Evolutionary conservation across 352 stramenopile species (phyloP), one percentile per base, ranked within the genome.

Genomic region (Phytophthora macrochlamydospora): DNA sequence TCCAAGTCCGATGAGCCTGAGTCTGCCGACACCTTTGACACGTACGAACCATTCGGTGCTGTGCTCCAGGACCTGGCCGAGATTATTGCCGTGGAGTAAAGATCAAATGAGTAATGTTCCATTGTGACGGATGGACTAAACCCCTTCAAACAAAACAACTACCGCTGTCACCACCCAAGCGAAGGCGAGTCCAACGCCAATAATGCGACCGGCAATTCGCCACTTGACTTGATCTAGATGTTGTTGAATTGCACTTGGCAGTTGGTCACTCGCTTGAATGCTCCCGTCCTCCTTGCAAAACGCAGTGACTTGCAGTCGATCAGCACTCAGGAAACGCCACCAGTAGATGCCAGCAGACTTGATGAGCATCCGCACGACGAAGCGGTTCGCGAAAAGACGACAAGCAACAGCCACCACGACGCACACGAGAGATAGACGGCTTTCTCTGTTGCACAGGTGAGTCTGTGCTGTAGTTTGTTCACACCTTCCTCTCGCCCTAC

Each of bases 381-480:
- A 82, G 6, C 82, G 78, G 55, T 76, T 82, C 18, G 70, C 63
- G 2, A 81, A 38, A 77, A 71, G 7, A 90, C 42, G n/a, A 88
- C 66, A 7, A 82, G 31, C 13, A 90, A 33, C 9, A 91, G 70
- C 85, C 83, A 90, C 83, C 83, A 93, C 24, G 77, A 89, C 18
- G 81, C 59, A 46, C 76, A 30, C 7, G 66, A 74, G 53, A 93
- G 65, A 56, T 93, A 93, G 29, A 91, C 52, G n/a, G 65, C 69
- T 45, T 81, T 75, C 57, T 93, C 85, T 13, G 80, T 65, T 24
- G 75, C 70, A 50, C 85, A 93, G 4, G 71, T 53, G 9, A 89
- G 78, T 2, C 24, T 54, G 28, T 75, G 70, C 14, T 90, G 62
- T 18, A 91, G 44, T 13, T 57, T 69, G 7, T 28, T 50, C 2